phyloP scores from a whole-genome alignment of 331 rosid genomes.

The Telfairia occidentalis region DNA sequence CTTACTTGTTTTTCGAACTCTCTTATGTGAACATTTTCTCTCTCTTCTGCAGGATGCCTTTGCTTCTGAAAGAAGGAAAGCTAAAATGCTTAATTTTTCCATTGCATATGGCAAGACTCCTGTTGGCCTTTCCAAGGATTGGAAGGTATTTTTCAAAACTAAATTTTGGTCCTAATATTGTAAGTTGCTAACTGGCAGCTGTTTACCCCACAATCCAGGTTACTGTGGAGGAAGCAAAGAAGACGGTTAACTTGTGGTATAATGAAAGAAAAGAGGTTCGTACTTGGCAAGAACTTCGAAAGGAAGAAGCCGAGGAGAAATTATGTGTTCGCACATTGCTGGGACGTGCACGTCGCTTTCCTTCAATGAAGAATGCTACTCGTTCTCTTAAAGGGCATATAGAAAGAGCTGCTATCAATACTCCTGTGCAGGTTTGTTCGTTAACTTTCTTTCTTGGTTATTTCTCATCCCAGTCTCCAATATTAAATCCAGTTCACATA shows the following conservation, averaged over 20 bases:
- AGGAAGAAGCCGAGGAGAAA: conserved; percentile 40
- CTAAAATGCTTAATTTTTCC: conserved; percentile 94
- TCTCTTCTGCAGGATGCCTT: conserved; percentile 47
- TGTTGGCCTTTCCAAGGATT: conserved; percentile 80
- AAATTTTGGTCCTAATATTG: neutral
- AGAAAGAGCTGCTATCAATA: conserved; percentile 93
- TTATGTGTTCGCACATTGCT: conserved; percentile 63
- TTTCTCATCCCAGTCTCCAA: neutral
- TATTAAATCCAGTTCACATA: neutral
- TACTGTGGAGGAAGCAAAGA: conserved; percentile 73
- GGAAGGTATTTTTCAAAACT: conserved; percentile 54
- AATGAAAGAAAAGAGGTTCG: conserved; percentile 77
- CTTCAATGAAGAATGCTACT: conserved; percentile 46
- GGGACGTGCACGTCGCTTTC: conserved; percentile 77
- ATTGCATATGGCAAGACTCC: conserved; percentile 97
- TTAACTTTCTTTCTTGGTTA: neutral
- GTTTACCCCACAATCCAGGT: conserved; percentile 38
- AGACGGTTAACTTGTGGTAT: conserved; percentile 86
- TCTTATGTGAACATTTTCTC: neutral
- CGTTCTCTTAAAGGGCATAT: conserved; percentile 69
- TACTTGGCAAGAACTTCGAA: conserved; percentile 67
- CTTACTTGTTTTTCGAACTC: neutral
- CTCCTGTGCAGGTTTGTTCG: conserved; percentile 78
- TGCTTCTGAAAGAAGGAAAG: conserved; percentile 92
- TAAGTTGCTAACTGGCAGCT: conserved; percentile 8